Base-by-base conservation (phyloP, 1,284 basidiomycete species). In the Vanrija sp. region DNA sequence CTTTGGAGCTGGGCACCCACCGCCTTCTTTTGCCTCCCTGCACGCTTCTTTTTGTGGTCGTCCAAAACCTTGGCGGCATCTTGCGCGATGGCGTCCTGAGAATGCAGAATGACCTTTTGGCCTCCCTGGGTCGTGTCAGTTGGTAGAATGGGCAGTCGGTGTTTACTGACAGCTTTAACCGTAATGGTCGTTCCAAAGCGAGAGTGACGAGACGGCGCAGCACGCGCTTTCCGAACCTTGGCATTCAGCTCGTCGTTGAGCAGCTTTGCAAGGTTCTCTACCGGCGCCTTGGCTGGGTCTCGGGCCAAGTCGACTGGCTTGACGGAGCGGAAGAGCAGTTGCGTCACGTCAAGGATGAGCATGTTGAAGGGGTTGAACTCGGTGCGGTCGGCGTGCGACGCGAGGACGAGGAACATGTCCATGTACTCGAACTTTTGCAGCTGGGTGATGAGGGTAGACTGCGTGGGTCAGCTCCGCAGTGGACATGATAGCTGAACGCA, bases 111-210 rank as follows among this genome's bases (percentile, higher is more conserved):
- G 47, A 78, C 72, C 54, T 75, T 71, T 52, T 78, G 71, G 20
- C 76, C 72, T 18, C 75, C 69, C 69, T 76, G 49, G 24, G 45
- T 2, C 12, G 22, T 25, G 38, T 63, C 55, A 54, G 47, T 23
- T 44, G 3, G n/a, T 16, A 12, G 9, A 27, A 45, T 9, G 18
- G 9, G 25, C 15, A 6, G 4, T 12, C 12, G 31, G 31, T 2
- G 9, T 4, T 3, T 20, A 59, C 68, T 56, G 41, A 72, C 87
- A 84, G 64, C 85, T 59, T 81, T 82, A 47, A 96, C 85, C 14
- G 86, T 77, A 58, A 96, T 85, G 3, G 92, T 95, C 0, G 93
- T 96, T 0, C 93, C 93, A 72, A 97, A 97, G 37, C 93, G 84
- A 22, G 90, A 90, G 75, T 97, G 93, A 24, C 93, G 83, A 16